Conservation (phyloP, 1,284 basidiomycete species). For the Abortiporus biennis region DNA sequence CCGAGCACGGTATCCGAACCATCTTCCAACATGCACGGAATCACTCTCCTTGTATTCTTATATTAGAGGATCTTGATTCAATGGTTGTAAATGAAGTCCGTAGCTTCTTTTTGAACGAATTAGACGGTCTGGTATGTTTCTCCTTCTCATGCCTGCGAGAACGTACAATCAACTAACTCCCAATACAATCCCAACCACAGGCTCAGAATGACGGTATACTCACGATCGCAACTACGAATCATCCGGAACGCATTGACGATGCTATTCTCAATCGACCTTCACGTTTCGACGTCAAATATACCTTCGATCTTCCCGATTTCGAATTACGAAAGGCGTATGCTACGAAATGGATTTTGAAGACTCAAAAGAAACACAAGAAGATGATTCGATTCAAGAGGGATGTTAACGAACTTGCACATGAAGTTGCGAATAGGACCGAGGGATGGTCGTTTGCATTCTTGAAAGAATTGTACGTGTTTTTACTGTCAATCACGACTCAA, state of each 20-base stretch:
- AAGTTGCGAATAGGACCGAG: conserved; percentile 20
- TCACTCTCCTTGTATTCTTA: conserved; percentile 34
- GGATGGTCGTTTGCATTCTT: conserved; percentile 25
- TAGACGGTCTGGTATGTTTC: conserved; percentile 31
- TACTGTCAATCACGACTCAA: background rate
- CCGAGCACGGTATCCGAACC: conserved; percentile 22
- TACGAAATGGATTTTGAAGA: conserved; percentile 21
- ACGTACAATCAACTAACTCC: too few species aligned
- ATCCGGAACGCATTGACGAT: conserved; percentile 40
- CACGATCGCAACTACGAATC: conserved; percentile 42
- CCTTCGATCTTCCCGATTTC: conserved; percentile 23
- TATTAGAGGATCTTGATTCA: conserved; percentile 41
- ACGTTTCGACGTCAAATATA: conserved; percentile 42
- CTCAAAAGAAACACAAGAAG: conserved; percentile 9
- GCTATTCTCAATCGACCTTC: conserved; percentile 39
- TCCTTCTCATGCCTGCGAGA: background rate
- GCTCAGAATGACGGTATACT: conserved; percentile 17
- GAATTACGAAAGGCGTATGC: conserved; percentile 19
- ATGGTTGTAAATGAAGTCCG: conserved; percentile 32
- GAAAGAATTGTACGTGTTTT: conserved; percentile 26
- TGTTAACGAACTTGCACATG: conserved; percentile 12
- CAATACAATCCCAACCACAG: conserved; percentile 5
- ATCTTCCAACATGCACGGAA: conserved; percentile 28
- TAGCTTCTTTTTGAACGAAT: conserved; percentile 41
- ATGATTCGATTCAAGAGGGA: conserved; percentile 11